Evolutionary conservation across 1,139 yeast genomes (phyloP), one percentile per base, ranked within the genome.

Genomic region (Lodderomyces elongisporus): DNA sequence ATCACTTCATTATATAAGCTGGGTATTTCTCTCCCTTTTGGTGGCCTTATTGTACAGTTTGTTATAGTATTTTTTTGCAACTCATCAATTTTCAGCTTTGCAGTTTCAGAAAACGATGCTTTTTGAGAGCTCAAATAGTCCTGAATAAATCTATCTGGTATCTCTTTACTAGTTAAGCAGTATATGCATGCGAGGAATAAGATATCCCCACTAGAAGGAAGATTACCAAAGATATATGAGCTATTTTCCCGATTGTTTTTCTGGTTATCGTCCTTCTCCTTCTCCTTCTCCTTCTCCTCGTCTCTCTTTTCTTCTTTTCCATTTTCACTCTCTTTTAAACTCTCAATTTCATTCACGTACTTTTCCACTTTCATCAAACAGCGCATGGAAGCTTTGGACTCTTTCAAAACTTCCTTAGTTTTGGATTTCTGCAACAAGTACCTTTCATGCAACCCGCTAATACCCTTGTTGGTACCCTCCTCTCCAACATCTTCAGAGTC

Each of bases 371-470:
- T 51, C 15, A 63, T 54, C 42, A 79, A 49, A 37, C 83, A 74
- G 41, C 61, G 64, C 53, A 79, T 60, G 22, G 77, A 68, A 36
- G 71, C 70, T 37, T 68, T 61, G 2, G 80, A 62, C 43, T 74
- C 77, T 44, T 68, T 65, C 33, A 76, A 42, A 2, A 62, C 52
- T 32, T 65, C 47, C 31, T 63, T 61, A 43, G 65, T 58, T 44
- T 67, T 60, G 31, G 74, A 53, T 48, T 68, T 60, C 18, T 64
- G 51, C 31, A 74, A 54, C 38, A 75, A 45, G 49, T 69, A 69
- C 42, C 58, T 48, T 48, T 75, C 68, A 43, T 78, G 83, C 10
- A 75, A 52, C 16, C 73, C 62, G 34, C 77, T 70, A 4, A 78
- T 50, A 0, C 75, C 68, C 1, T 65, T 58, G 27, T 60, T 62